phyloP scores from a whole-genome alignment of 495 filamentous ascomycete genomes.

The Massariosphaeria phaeospora region DNA sequence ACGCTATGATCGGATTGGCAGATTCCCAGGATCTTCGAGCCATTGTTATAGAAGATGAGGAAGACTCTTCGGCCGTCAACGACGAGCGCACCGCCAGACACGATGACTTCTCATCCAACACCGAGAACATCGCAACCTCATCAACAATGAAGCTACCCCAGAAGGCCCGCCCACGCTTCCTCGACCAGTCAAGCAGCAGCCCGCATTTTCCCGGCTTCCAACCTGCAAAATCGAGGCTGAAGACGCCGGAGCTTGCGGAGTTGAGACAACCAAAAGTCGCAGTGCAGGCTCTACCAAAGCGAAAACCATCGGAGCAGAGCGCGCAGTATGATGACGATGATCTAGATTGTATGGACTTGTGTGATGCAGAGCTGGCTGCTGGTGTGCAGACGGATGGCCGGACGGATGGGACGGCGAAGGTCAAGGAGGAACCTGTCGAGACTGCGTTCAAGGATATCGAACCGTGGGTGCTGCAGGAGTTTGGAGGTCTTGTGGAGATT shows the following conservation, averaged over 20 bases:
- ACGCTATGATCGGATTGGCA: conserved; percentile 32
- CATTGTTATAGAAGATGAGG: background rate
- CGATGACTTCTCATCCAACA: background rate
- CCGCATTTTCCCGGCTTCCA: background rate
- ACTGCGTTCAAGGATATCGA: conserved; percentile 23
- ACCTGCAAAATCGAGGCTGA: background rate
- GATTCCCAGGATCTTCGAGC: conserved; percentile 29
- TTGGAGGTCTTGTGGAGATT: conserved; percentile 30
- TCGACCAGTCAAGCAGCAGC: background rate
- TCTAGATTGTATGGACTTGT: background rate
- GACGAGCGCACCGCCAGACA: background rate
- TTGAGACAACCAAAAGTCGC: background rate
- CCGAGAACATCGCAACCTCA: background rate
- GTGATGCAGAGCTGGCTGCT: background rate
- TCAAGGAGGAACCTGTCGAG: conserved; percentile 4
- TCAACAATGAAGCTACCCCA: background rate
- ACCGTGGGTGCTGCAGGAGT: conserved; percentile 28
- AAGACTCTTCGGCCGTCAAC: background rate
- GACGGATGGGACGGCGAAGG: background rate
- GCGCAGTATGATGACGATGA: background rate
- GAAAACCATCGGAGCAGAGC: background rate
- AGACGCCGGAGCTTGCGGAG: background rate
- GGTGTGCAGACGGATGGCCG: background rate
- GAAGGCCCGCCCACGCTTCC: conserved; percentile 3
- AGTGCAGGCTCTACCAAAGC: too few species aligned